Evolutionary conservation across 2,329 filamentous ascomycete species (phyloP).

Genomic region (Beauveria pseudobassiana): DNA sequence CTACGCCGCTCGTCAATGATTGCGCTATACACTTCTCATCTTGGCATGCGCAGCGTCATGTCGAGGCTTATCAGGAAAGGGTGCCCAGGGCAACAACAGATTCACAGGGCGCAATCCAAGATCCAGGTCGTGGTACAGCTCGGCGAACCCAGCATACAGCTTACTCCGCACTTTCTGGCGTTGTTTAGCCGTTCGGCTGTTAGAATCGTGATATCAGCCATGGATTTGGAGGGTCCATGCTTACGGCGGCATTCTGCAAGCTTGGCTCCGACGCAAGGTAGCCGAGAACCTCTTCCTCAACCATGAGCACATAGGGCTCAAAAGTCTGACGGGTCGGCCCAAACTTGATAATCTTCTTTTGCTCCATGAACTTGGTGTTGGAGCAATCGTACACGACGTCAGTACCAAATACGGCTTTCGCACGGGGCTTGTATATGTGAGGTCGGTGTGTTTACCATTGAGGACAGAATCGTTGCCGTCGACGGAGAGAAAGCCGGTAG

Average conservation of each 20-base stretch:
- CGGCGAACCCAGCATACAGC: slow-evolving; percentile 64
- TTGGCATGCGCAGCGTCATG: slow-evolving; percentile 64
- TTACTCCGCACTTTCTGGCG: slow-evolving; percentile 67
- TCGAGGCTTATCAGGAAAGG: slow-evolving; percentile 66
- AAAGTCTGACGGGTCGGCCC: slow-evolving; percentile 60
- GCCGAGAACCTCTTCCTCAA: slow-evolving; percentile 58
- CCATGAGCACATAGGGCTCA: slow-evolving; percentile 60
- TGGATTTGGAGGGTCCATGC: slow-evolving; percentile 55
- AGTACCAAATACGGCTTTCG: slow-evolving; percentile 59
- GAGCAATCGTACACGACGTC: slow-evolving; percentile 81
- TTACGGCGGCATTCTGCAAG: slow-evolving; percentile 54
- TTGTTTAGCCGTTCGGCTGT: slow-evolving; percentile 72
- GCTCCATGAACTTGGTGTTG: slow-evolving; percentile 79
- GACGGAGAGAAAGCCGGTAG: slow-evolving; percentile 42
- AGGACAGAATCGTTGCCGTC: slow-evolving; percentile 49
- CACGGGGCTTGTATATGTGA: slow-evolving; percentile 44
- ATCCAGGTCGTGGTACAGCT: slow-evolving; percentile 73
- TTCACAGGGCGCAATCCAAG: slow-evolving; percentile 69
- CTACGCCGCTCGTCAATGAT: slow-evolving; percentile 59
- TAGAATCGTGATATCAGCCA: slow-evolving; percentile 74
- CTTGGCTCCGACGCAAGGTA: slow-evolving; percentile 51
- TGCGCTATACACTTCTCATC: slow-evolving; percentile 63
- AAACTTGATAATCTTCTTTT: slow-evolving; percentile 77
- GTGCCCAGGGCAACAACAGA: slow-evolving; percentile 74
- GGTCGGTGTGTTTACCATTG: slow-evolving; percentile 44